Percentiles rank a stretch among this genome's conserved stretches.
Evolutionary conservation across 495 filamentous ascomycete species (phyloP).

Genomic region (Penicillium manginii): DNA sequence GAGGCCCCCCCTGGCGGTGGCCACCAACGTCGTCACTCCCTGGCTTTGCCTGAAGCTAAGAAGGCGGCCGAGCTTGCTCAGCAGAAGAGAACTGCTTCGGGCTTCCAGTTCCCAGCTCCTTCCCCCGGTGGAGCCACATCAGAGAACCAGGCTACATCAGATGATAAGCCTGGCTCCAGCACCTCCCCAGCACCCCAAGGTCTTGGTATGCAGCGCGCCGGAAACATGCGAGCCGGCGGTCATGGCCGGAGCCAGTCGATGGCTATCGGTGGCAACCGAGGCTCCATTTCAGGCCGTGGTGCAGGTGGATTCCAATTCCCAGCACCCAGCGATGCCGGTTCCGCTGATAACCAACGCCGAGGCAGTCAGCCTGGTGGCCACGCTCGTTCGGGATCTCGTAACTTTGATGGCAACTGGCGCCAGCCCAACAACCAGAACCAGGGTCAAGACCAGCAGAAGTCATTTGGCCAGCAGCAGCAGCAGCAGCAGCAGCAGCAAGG

Average conservation of each 20-base stretch:
- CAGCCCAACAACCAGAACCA: conserved; percentile 74
- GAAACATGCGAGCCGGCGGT: conserved; percentile 53
- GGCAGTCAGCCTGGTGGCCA: conserved; percentile 66
- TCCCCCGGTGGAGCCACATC: conserved; percentile 65
- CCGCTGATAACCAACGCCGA: conserved; percentile 71
- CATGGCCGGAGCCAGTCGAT: conserved; percentile 74
- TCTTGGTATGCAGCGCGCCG: conserved; percentile 51
- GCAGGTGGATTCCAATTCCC: conserved; percentile 75
- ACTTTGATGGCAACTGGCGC: conserved; percentile 98
- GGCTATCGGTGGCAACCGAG: conserved; percentile 64
- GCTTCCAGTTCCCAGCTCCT: conserved; percentile 83
- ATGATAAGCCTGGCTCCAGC: conserved; percentile 43
- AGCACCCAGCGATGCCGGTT: conserved; percentile 52
- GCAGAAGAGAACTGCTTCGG: conserved; percentile 90
- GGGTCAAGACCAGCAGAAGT: conserved; percentile 56
- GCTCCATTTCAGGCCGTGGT: conserved; percentile 58
- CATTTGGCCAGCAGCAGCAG: conserved; percentile 66
- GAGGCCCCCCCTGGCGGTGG: conserved; percentile 74
- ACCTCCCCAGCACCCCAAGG: conserved; percentile 44
- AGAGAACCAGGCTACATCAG: conserved; percentile 44
- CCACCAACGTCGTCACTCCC: conserved; percentile 92
- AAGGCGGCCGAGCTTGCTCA: conserved; percentile 96
- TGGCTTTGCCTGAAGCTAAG: conserved; percentile 94
- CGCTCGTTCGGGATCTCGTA: conserved; percentile 78
- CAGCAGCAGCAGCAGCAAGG: conserved; percentile 61